These are phyloP conservation scores for Lizonia empirigonia DNA, from an alignment of 2,329 filamentous ascomycete species.

Conservation along the genomic window DNA sequence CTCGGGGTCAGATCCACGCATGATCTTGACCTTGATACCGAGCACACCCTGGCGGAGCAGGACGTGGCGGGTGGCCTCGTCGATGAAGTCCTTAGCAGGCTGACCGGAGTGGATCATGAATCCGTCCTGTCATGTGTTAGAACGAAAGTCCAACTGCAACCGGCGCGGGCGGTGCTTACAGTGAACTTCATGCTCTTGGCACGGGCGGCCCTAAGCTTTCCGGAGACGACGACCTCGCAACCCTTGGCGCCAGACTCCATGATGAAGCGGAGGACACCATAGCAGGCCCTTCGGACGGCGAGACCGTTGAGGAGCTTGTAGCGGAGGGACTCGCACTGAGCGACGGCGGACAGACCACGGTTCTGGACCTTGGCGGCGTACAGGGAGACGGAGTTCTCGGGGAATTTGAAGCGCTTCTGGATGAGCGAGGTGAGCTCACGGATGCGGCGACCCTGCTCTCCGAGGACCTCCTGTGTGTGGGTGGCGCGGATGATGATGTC, in stretches of 20 bases:
- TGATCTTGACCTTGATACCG: constrained; percentile 99
- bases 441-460: constrained; percentile 99
- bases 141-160: neutral
- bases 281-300: constrained; percentile 97
- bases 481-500: constrained; percentile 99
- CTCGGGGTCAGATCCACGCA: constrained; percentile 99
- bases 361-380: constrained; percentile 99
- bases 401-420: constrained; percentile 99
- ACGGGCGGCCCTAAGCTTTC: constrained; percentile 98
- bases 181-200: constrained; percentile 99
- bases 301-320: constrained; percentile 99
- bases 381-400: constrained; percentile 99
- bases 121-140: constrained; percentile 67
- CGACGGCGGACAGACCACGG: constrained; percentile 98
- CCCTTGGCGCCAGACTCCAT: constrained; percentile 99
- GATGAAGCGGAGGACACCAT: constrained; percentile 99
- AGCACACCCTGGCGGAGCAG: constrained; percentile 99
- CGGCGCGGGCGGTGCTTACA: constrained; percentile 56
- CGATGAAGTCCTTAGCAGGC: constrained; percentile 99
- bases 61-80: constrained; percentile 97
- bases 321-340: constrained; percentile 99
- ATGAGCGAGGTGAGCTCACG: constrained; percentile 99
- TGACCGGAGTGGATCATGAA: constrained; percentile 99
- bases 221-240: constrained; percentile 98
- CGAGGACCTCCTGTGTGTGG: constrained; percentile 99